Evolutionary conservation across 1,139 yeast genomes (phyloP).

Genomic region (Blastobotrys petasosporus): DNA sequence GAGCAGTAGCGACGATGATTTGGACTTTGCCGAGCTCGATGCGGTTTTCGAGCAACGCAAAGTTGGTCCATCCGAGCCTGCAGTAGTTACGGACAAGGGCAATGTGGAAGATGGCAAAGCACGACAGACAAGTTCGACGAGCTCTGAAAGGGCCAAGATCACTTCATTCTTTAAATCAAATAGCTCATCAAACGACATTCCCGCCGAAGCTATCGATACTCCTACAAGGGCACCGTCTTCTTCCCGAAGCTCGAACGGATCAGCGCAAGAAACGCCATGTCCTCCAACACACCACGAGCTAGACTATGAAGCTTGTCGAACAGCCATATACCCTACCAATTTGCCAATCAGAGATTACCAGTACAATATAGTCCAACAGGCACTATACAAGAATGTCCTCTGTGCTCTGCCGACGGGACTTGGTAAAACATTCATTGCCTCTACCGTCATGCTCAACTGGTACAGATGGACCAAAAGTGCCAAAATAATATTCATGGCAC

Average conservation of each 20-base stretch:
- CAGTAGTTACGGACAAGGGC: too few relatives aligned
- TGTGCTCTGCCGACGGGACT: conserved; percentile 96
- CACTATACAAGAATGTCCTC: conserved; percentile 66
- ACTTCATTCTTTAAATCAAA: too few relatives aligned
- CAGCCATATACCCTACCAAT: conserved; percentile 81
- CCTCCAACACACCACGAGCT: conserved; percentile 37
- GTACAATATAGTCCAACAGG: conserved; percentile 64
- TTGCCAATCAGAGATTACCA: conserved; percentile 84
- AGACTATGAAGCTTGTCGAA: conserved; percentile 38
- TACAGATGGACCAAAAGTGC: conserved; percentile 73
- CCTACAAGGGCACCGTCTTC: background rate
- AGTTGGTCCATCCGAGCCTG: too few relatives aligned
- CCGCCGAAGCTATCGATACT: background rate
- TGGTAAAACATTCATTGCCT: conserved; percentile 95
- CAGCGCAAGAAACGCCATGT: too few relatives aligned
- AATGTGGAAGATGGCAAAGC: too few relatives aligned
- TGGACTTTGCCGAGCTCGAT: too few relatives aligned
- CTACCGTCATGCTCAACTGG: conserved; percentile 87
- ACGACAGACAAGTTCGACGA: too few relatives aligned
- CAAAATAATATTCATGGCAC: conserved; percentile 90
- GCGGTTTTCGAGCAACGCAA: too few relatives aligned
- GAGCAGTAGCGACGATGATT: too few relatives aligned
- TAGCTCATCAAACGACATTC: background rate
- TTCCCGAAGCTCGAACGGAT: background rate
- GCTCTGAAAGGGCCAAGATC: too few relatives aligned